These are phyloP conservation scores for Naganishia friedmannii DNA, from an alignment of 768 basidiomycete species.

Conservation along the genomic window DNA sequence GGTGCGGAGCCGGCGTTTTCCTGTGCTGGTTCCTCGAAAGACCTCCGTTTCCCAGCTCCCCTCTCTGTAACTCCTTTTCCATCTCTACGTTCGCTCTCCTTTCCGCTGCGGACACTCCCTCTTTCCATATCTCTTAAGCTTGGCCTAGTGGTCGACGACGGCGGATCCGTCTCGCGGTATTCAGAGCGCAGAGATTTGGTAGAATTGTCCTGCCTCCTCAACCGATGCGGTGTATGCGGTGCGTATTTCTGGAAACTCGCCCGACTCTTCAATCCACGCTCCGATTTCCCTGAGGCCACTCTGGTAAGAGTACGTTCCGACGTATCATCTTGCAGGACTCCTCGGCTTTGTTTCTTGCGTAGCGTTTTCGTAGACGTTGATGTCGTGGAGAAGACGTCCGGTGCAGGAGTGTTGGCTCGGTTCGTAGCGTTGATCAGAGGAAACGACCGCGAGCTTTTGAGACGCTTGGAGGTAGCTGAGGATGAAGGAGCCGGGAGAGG, in stretches of 20 bases:
- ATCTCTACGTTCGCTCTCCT: not conserved
- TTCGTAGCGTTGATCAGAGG: conserved; percentile 8
- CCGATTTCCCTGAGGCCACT: not conserved
- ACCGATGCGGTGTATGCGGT: not conserved
- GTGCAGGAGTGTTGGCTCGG: not conserved
- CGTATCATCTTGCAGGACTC: conserved; percentile 2
- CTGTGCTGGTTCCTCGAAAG: not conserved
- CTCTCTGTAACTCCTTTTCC: not conserved
- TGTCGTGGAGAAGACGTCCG: not conserved
- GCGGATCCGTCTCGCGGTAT: not conserved
- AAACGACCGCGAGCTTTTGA: conserved; percentile 11
- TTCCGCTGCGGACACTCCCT: not conserved
- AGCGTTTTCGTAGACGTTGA: not conserved
- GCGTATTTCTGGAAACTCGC: conserved; percentile 15
- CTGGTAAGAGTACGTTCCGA: not conserved
- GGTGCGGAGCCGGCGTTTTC: conserved; percentile 3
- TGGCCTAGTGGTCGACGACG: not conserved
- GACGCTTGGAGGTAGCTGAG: conserved; percentile 4
- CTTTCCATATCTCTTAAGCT: not conserved
- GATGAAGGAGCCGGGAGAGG: not conserved
- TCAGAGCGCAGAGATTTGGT: not conserved
- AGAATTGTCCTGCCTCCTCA: conserved; percentile 10
- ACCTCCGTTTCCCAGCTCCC: not conserved
- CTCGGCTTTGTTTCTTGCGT: conserved; percentile 17
- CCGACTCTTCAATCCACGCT: conserved; percentile 6